A percentile compares a stretch with the other conserved stretches of the same genome.
Evolutionary conservation across 2,329 filamentous ascomycete genomes (phyloP).

Genomic region (Ascocoryne sarcoides): DNA sequence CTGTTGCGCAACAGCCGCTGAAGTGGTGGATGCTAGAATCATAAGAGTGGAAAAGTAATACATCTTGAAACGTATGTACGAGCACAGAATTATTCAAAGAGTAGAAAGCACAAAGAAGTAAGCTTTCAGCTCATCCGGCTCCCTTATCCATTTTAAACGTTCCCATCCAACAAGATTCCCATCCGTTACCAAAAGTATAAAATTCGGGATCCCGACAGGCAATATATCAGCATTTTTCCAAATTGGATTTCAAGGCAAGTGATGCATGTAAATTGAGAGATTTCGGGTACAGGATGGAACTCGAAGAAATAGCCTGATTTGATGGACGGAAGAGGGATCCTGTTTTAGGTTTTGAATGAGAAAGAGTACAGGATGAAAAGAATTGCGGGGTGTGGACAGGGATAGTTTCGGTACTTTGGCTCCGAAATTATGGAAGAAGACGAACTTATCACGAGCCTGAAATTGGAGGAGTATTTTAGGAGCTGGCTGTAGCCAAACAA

Average conservation of each 20-base stretch:
- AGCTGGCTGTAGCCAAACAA: too few relatives aligned
- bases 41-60: background rate
- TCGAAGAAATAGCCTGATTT: slow-evolving; percentile 9
- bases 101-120: slow-evolving; percentile 3
- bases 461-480: too few relatives aligned
- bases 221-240: slow-evolving; percentile 15
- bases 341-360: background rate
- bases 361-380: background rate
- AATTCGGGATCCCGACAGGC: background rate
- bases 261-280: background rate
- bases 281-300: background rate
- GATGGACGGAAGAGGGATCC: background rate
- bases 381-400: background rate
- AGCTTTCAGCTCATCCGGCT: slow-evolving; percentile 1
- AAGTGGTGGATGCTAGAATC: background rate
- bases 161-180: slow-evolving; percentile 12
- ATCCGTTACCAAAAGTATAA: background rate
- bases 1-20: slow-evolving; percentile 11
- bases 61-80: slow-evolving; percentile 7
- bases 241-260: slow-evolving; percentile 2
- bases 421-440: too few relatives aligned
- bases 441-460: too few relatives aligned
- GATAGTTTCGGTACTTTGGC: slow-evolving; percentile 3
- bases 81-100: slow-evolving; percentile 1
- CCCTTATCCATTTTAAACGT: background rate